Conservation (phyloP, 176 grass and related monocot species). For the Tillandsia leiboldiana region DNA sequence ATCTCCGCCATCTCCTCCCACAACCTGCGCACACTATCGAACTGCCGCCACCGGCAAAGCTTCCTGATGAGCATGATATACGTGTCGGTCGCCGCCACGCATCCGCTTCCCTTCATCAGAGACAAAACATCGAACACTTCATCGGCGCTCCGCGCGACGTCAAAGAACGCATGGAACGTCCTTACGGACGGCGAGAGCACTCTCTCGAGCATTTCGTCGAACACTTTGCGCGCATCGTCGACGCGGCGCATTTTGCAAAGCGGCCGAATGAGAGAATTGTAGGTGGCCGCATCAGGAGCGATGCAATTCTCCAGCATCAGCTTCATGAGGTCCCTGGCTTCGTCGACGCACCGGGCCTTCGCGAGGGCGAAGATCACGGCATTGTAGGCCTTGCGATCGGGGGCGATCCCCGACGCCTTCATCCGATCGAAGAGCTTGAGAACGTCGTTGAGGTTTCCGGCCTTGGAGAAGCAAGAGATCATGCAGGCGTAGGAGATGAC, state of each 20-base stretch:
- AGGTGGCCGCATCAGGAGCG: conserved; percentile 46
- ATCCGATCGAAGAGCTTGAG: conserved; percentile 68
- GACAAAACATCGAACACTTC: conserved; percentile 57
- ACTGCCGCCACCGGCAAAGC: conserved; percentile 60
- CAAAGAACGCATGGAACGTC: conserved; percentile 71
- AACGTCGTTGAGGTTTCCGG: conserved; percentile 56
- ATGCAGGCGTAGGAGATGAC: conserved; percentile 68
- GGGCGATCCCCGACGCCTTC: conserved; percentile 49
- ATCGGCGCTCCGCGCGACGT: conserved; percentile 32
- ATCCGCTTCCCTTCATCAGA: conserved; percentile 44
- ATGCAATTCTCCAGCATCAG: conserved; percentile 58
- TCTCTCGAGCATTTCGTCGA: conserved; percentile 62
- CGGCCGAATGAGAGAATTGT: conserved; percentile 66
- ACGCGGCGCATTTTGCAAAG: conserved; percentile 49
- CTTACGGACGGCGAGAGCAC: conserved; percentile 46
- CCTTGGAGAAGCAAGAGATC: conserved; percentile 85
- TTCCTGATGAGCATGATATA: conserved; percentile 85
- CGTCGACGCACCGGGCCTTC: conserved; percentile 52
- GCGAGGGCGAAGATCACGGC: conserved; percentile 54
- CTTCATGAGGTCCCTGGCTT: conserved; percentile 46
- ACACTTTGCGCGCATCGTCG: conserved; percentile 50
- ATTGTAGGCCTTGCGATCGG: conserved; percentile 71
- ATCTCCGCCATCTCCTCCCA: conserved; percentile 67
- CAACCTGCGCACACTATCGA: conserved; percentile 49
- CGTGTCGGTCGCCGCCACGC: conserved; percentile 43